Conservation (phyloP, 441 rosid species). For the Croton laevigatus region DNA sequence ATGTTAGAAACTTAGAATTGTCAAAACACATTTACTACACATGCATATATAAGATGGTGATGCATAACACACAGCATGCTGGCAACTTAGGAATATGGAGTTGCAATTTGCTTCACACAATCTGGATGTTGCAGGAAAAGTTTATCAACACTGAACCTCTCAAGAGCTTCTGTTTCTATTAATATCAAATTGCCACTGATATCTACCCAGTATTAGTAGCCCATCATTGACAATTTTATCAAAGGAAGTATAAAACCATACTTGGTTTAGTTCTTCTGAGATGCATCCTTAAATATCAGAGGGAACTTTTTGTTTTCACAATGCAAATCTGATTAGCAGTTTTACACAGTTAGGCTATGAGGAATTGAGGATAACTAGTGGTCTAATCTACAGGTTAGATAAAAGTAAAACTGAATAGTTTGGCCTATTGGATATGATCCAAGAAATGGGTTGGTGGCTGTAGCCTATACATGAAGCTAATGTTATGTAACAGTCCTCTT, state of each 20-base stretch:
- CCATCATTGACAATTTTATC: neutral
- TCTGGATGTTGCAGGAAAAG: conserved; percentile 4
- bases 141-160: neutral
- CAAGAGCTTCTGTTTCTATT: neutral
- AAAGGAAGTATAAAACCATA: neutral
- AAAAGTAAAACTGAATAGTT: neutral
- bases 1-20: conserved; percentile 24
- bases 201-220: neutral
- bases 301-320: neutral
- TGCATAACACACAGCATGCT: neutral
- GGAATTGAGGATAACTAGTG: neutral
- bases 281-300: neutral
- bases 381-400: neutral
- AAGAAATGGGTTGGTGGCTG: neutral
- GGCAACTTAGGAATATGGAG: neutral
- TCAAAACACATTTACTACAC: neutral
- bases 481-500: neutral
- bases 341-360: neutral
- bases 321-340: neutral
- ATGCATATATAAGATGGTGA: conserved; percentile 4
- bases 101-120: neutral
- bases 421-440: neutral
- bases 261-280: conserved; percentile 1
- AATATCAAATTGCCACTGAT: neutral
- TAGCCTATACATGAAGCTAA: neutral